Evolutionary conservation across 352 stramenopile species (phyloP).

Genomic region (Phytophthora vignae): DNA sequence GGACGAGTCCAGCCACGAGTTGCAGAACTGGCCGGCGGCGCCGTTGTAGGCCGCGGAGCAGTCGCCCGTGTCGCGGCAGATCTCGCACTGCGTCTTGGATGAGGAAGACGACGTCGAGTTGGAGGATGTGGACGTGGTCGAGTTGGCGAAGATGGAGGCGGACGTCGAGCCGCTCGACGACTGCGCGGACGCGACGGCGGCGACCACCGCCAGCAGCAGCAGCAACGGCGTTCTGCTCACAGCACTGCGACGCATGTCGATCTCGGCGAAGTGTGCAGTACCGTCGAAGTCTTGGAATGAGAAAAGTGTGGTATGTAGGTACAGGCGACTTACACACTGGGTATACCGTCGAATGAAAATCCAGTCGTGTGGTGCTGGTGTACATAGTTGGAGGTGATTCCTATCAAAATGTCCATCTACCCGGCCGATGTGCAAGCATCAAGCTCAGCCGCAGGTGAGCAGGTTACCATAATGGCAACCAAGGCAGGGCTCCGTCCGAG

Average conservation of each 20-base stretch:
- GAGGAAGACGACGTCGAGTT: conserved; percentile 24
- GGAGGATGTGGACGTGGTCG: conserved; percentile 21
- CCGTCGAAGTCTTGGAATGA: too few relatives aligned
- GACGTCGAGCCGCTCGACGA: conserved; percentile 31
- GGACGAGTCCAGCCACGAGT: conserved; percentile 52
- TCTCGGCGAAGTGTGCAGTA: too few relatives aligned
- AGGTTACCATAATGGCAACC: too few relatives aligned
- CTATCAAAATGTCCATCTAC: too few relatives aligned
- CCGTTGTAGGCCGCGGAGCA: conserved; percentile 63
- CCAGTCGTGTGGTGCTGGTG: too few relatives aligned
- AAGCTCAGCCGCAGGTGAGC: too few relatives aligned
- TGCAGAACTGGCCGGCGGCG: conserved; percentile 56
- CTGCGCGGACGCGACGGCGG: conserved; percentile 14
- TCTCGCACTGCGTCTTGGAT: conserved; percentile 48
- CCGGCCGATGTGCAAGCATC: too few relatives aligned
- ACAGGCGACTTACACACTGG: too few relatives aligned
- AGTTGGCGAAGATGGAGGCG: conserved; percentile 28
- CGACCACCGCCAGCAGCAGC: conserved; percentile 4
- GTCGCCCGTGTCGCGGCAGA: conserved; percentile 57
- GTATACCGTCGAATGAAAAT: too few relatives aligned
- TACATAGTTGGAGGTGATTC: too few relatives aligned
- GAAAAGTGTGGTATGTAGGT: too few relatives aligned
- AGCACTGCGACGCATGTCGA: neutral
- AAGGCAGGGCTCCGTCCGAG: neutral
- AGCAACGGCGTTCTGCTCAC: conserved; percentile 1